These are phyloP conservation scores for Trichoderma sp. DNA, from an alignment of 2,329 filamentous ascomycete species.

Conservation along the genomic window DNA sequence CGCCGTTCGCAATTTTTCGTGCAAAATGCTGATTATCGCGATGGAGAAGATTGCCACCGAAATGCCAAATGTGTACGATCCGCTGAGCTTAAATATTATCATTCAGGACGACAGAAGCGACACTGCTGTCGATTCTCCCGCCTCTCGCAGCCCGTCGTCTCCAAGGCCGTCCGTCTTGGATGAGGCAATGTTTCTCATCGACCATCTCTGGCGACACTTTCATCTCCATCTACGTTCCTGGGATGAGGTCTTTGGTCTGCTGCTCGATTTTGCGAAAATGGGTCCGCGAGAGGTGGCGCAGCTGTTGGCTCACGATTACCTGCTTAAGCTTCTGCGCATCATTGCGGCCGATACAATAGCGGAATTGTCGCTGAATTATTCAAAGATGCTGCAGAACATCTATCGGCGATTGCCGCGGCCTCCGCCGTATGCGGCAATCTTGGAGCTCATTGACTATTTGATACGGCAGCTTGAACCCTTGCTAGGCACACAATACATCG, in stretches of 20 bases:
- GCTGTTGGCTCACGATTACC: constrained; percentile 62
- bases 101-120: neutral
- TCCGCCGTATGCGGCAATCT: constrained; percentile 56
- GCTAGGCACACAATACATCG: constrained; percentile 39
- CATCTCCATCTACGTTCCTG: constrained; percentile 66
- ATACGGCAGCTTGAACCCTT: constrained; percentile 47
- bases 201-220: constrained; percentile 62
- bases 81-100: neutral
- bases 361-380: constrained; percentile 57
- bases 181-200: constrained; percentile 51
- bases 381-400: constrained; percentile 55
- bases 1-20: constrained; percentile 55
- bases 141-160: constrained; percentile 23
- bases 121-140: neutral
- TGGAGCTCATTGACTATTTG: constrained; percentile 52
- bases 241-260: constrained; percentile 74
- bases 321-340: constrained; percentile 60
- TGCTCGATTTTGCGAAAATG: constrained; percentile 65
- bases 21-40: constrained; percentile 54
- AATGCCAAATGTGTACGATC: constrained; percentile 51
- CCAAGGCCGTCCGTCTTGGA: constrained; percentile 37
- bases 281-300: constrained; percentile 59
- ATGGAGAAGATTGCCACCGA: constrained; percentile 54
- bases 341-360: constrained; percentile 59
- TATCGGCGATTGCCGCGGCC: constrained; percentile 53